Percentiles rank a stretch among this genome's conserved stretches.
Conservation (phyloP, 257 asterid species). For the Solanum sitiens region DNA sequence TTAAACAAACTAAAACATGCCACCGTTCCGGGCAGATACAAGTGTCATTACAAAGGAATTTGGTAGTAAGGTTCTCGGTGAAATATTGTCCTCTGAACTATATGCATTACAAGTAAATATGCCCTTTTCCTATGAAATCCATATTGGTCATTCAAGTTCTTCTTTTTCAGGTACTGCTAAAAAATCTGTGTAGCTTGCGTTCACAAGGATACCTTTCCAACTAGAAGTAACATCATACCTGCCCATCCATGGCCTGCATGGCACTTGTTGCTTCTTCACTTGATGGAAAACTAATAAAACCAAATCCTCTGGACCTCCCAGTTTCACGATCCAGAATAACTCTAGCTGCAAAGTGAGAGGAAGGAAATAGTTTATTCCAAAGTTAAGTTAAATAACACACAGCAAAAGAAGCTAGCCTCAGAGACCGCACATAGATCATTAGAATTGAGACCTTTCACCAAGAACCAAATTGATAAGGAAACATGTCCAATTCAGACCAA, state of each 20-base stretch:
- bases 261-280: conserved; percentile 70
- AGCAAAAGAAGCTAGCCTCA: not conserved
- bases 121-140: not conserved
- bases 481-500: not conserved
- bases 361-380: not conserved
- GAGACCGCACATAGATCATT: not conserved
- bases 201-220: not conserved
- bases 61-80: not conserved
- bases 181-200: not conserved
- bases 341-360: conserved; percentile 41
- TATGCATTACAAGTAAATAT: not conserved
- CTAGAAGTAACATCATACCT: conserved; percentile 30
- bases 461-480: not conserved
- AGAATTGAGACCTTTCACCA: not conserved
- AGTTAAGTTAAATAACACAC: not conserved
- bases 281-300: conserved; percentile 63
- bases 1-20: not conserved
- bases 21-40: not conserved
- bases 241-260: conserved; percentile 70
- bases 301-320: conserved; percentile 93
- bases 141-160: not conserved
- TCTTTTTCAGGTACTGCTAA: not conserved
- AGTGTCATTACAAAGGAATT: not conserved
- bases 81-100: not conserved
- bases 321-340: conserved; percentile 66